Evolutionary conservation across 1,284 basidiomycete genomes (phyloP).

Genomic region (Tremellales sp.): DNA sequence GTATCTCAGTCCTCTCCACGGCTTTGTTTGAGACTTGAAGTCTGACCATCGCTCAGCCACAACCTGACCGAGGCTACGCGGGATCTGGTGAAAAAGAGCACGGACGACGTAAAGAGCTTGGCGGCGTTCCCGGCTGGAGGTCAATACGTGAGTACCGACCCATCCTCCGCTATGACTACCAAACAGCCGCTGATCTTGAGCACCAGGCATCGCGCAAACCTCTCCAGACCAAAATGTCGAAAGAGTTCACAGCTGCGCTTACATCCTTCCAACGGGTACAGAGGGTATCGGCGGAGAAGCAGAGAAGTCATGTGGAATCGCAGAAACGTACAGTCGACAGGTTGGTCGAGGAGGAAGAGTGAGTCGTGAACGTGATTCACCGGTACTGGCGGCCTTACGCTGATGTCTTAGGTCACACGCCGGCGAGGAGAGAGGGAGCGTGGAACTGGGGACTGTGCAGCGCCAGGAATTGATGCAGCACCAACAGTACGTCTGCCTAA

Average conservation of each 20-base stretch:
- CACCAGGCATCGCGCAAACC: constrained; percentile 45
- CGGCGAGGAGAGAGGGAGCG: constrained; percentile 12
- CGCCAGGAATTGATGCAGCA: constrained; percentile 35
- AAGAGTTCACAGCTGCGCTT: constrained; percentile 85
- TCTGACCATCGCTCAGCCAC: constrained; percentile 40
- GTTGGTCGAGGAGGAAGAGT: constrained; percentile 30
- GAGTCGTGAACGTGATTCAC: constrained; percentile 15
- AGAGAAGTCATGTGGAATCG: constrained; percentile 76
- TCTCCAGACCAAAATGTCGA: constrained; percentile 78
- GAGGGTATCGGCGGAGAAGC: constrained; percentile 79
- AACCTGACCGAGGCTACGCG: constrained; percentile 92
- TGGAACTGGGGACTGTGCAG: constrained; percentile 44
- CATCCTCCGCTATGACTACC: neutral
- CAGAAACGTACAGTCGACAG: constrained; percentile 41
- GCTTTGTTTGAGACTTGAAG: neutral
- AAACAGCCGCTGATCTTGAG: neutral
- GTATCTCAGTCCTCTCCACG: constrained; percentile 13
- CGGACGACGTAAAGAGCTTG: constrained; percentile 84
- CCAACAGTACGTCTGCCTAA: constrained; percentile 3
- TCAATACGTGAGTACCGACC: constrained; percentile 16
- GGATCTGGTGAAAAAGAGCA: constrained; percentile 88
- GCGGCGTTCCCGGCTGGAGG: constrained; percentile 60
- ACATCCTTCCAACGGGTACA: constrained; percentile 88
- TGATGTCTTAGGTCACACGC: neutral
- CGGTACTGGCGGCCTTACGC: constrained; percentile 1